phyloP scores from a whole-genome alignment of 352 stramenopile genomes.

The Thalassiosira hispida region DNA sequence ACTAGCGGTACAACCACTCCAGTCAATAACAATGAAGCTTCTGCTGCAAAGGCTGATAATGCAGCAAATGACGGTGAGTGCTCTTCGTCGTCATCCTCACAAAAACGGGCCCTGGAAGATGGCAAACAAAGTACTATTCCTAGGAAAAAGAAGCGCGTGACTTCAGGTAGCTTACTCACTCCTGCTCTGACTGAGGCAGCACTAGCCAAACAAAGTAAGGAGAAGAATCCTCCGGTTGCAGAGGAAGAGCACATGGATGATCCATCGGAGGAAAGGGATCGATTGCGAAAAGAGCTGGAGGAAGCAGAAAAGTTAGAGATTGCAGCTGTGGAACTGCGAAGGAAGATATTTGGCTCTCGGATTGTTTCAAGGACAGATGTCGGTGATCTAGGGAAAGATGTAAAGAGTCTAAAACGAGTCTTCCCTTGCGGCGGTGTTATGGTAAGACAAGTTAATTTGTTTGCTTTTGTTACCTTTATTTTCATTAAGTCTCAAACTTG shows the following conservation, averaged over 20 bases:
- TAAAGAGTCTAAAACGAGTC: slow-evolving; percentile 81
- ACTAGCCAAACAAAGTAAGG: not conserved
- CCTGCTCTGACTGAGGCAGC: not conserved
- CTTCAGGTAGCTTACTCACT: not conserved
- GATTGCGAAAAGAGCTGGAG: slow-evolving; percentile 53
- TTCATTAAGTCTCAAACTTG: not conserved
- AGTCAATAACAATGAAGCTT: slow-evolving; percentile 3
- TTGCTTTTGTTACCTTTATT: slow-evolving; percentile 7
- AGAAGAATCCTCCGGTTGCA: not conserved
- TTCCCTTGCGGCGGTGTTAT: slow-evolving; percentile 80
- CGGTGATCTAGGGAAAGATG: slow-evolving; percentile 77
- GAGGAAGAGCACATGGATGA: slow-evolving; percentile 19
- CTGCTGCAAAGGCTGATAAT: slow-evolving; percentile 17
- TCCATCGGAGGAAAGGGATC: slow-evolving; percentile 53
- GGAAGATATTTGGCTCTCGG: slow-evolving; percentile 78
- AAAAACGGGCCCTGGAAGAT: slow-evolving; percentile 4
- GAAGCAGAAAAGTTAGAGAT: slow-evolving; percentile 70
- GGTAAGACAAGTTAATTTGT: slow-evolving; percentile 21
- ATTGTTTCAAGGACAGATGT: slow-evolving; percentile 82
- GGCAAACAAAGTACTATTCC: not conserved
- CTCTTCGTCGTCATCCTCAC: slow-evolving; percentile 3
- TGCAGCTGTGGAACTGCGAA: slow-evolving; percentile 59
- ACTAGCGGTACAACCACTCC: not conserved
- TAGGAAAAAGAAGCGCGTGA: slow-evolving; percentile 19
- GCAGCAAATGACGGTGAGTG: slow-evolving; percentile 4